Evolutionary conservation across 306 rosid species (phyloP).

Genomic region (Casuarina equisetifolia): DNA sequence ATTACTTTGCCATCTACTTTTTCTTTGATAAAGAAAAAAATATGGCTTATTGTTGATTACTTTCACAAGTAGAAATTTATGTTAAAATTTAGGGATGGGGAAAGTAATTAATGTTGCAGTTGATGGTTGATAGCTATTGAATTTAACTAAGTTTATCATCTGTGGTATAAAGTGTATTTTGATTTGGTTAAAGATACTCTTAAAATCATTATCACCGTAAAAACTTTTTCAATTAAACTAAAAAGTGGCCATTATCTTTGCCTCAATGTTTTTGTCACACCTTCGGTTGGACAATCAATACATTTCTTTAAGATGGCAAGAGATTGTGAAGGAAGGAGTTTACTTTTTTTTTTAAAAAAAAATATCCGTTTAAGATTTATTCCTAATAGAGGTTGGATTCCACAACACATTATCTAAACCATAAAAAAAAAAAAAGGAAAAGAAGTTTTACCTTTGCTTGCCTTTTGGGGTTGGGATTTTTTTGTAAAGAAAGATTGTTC

Average conservation of each 20-base stretch:
- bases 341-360: neutral
- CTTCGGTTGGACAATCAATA: neutral
- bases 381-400: neutral
- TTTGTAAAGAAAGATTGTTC: neutral
- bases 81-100: neutral
- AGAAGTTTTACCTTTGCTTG: neutral
- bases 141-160: neutral
- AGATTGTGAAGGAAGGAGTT: neutral
- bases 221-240: neutral
- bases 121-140: neutral
- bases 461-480: neutral
- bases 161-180: neutral
- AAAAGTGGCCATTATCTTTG: neutral
- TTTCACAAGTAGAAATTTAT: neutral
- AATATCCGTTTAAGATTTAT: neutral
- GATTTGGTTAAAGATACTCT: neutral
- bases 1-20: neutral
- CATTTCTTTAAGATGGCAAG: neutral
- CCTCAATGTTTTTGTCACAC: neutral
- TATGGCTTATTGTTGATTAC: neutral
- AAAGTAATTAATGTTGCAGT: neutral
- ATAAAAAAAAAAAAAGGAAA: neutral
- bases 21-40: neutral
- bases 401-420: neutral
- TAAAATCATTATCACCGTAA: neutral